Base-by-base conservation (phyloP, 208 protist species). In the Blastocrithidia nonstop region DNA sequence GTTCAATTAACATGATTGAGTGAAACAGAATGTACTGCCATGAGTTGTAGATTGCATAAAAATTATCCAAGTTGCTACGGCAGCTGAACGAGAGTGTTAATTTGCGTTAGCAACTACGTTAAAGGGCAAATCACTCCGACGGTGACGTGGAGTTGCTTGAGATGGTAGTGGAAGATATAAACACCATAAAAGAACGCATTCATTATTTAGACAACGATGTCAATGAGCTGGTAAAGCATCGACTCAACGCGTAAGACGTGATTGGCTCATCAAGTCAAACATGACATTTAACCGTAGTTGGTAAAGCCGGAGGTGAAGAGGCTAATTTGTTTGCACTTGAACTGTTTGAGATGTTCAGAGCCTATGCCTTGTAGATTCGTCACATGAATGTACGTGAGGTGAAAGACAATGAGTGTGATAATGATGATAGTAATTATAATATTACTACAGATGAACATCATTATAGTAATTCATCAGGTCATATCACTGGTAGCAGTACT, bases 251-350 rank as follows among this genome's bases (percentile, higher is more conserved):
- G n/a, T 61, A 79, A 27, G 79, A 93, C 54, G 47, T 77, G 19
- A 52, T 93, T 3, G 78, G 65, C 27, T 84, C 79, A 17, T 71
- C 68, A 3, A 85, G 64, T 40, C 65, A 66, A 9, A 50, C 64
- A 11, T 90, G 80, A 78, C 72, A 65, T 31, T 27, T 89, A 25
- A 68, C 46, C 2, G 63, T 90, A 11, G 36, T 57, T 16, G 85
- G 85, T 8, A 86, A 80, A 42, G 85, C 85, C 4, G 85, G 85
- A 4, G 85, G 85, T 16, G 74, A 82, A 38, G 85, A 93, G 62
- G 85, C 85, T 9, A 66, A 58, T 1, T 64, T 88, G 9, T 93
- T 93, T 56, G 85, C 85, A n/a, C 48, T 49, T 0, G 85, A 93
- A 50, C 53, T 93, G 37, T 52, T 65, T 4, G 85, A 87, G 36